Percentiles rank a stretch among this genome's conserved stretches.
Conservation (phyloP, 2,329 filamentous ascomycete genomes). For the Emergomyces africanus region DNA sequence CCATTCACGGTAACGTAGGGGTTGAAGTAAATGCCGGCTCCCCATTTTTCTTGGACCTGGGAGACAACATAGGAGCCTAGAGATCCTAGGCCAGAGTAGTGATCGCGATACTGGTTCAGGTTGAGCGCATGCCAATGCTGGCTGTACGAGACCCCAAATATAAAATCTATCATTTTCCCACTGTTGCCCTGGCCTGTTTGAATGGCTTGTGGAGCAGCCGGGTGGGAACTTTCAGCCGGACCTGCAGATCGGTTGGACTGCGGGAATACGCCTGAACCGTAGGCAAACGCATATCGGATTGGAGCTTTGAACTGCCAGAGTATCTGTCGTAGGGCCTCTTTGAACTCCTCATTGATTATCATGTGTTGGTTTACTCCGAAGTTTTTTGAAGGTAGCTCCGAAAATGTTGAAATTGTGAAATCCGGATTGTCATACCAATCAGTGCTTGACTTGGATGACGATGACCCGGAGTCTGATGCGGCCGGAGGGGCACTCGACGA, state of each 20-base stretch:
- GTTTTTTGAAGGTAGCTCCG: slow-evolving; percentile 60
- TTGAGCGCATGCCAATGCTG: slow-evolving; percentile 98
- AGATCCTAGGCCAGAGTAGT: slow-evolving; percentile 77
- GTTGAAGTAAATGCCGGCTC: slow-evolving; percentile 95
- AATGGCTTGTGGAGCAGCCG: slow-evolving; percentile 68
- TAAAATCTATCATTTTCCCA: slow-evolving; percentile 97
- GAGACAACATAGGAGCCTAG: slow-evolving; percentile 78
- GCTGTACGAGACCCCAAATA: slow-evolving; percentile 86
- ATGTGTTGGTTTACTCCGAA: slow-evolving; percentile 97
- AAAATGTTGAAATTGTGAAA: slow-evolving; percentile 59
- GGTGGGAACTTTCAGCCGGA: slow-evolving; percentile 48
- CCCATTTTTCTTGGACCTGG: slow-evolving; percentile 72
- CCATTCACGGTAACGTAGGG: slow-evolving; percentile 91
- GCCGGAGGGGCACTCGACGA: slow-evolving; percentile 8
- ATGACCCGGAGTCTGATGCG: slow-evolving; percentile 16
- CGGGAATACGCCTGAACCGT: slow-evolving; percentile 91
- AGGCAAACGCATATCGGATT: slow-evolving; percentile 93
- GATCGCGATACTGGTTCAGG: slow-evolving; percentile 58
- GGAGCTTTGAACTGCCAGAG: slow-evolving; percentile 86
- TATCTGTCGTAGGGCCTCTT: slow-evolving; percentile 74
- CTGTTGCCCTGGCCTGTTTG: slow-evolving; percentile 73
- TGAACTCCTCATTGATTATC: slow-evolving; percentile 89
- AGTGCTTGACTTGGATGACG: slow-evolving; percentile 21
- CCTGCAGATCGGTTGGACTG: slow-evolving; percentile 44
- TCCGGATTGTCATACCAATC: slow-evolving; percentile 69